Evolutionary conservation across 2,329 filamentous ascomycete genomes (phyloP), one percentile per base, ranked within the genome.

Genomic region (Aspergillus japonicus): DNA sequence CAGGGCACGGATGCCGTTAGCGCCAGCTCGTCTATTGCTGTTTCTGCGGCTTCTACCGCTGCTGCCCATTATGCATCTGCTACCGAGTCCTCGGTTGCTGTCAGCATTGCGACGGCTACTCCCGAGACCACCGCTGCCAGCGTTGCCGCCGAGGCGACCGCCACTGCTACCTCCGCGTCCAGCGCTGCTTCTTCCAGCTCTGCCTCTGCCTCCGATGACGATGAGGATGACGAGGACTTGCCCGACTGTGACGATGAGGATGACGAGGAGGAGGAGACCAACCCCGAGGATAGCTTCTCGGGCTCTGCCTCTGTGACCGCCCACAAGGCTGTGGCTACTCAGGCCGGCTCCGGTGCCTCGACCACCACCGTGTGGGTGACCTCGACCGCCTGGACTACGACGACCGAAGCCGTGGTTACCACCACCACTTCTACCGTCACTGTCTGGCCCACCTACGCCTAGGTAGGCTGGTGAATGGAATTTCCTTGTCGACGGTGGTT

Each of bases 1-100:
- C 66, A 82, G 21, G 61, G 53, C 53, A 48, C 42, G 39, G 39
- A 44, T 8, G n/a, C 12, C 16, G 39, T 44, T 10, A 55, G 42
- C 53, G 26, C 42, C 26, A 47, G 39, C 12, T 44, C 52, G 8
- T 50, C n/a, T 16, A 23, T 44, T 42, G 54, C 39, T 55, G 49
- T 29, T 19, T 23, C 48, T 23, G 50, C 42, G 24, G 49, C 55
- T 42, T 47, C 39, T 29, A 60, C 49, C 11, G 26, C 54, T 10
- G 39, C 35, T n/a, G 51, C 51, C 21, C 26, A 29, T 8, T 50
- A 51, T 16, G 53, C 29, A 19, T 26, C 57, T 21, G 39, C 50
- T n/a, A 23, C 52, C 44, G 49, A 19, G 10, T 48, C 29, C 26
- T 26, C 57, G 12, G 26, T 42, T 21, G 31, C 52, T 31, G 49